Evolutionary conservation across 495 filamentous ascomycete species (phyloP).

Genomic region (Pseudevernia furfuracea): DNA sequence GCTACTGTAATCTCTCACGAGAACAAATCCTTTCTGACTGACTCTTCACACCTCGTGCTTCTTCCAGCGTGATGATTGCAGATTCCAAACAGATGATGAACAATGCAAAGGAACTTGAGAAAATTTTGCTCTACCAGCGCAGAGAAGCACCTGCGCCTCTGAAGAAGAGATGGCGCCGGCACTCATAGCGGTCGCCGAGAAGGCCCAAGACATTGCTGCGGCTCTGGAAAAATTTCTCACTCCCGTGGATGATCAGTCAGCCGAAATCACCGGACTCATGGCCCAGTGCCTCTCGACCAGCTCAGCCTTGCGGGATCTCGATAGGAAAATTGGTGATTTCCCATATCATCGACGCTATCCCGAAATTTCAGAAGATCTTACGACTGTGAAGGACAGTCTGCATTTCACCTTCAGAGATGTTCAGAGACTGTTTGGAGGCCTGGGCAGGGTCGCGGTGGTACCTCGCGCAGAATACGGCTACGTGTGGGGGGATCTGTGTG

Average conservation of each 20-base stretch:
- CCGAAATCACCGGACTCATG: constrained; percentile 49
- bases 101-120: background rate
- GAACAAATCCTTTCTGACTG: background rate
- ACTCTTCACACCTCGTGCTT: background rate
- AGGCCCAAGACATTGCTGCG: constrained; percentile 47
- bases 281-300: constrained; percentile 49
- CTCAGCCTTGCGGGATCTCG: constrained; percentile 41
- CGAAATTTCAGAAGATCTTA: constrained; percentile 39
- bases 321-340: constrained; percentile 32
- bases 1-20: constrained; percentile 11
- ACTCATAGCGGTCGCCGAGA: constrained; percentile 43
- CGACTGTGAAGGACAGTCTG: constrained; percentile 40
- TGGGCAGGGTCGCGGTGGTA: constrained; percentile 32
- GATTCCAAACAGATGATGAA: constrained; percentile 8
- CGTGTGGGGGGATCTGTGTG: constrained; percentile 46
- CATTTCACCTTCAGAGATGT: constrained; percentile 48
- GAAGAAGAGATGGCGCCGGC: constrained; percentile 32
- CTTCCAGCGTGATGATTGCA: background rate
- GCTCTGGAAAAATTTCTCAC: constrained; percentile 45
- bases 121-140: background rate
- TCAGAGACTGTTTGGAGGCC: constrained; percentile 41
- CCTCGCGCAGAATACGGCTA: constrained; percentile 37
- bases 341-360: constrained; percentile 33
- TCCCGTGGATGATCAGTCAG: constrained; percentile 44
- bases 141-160: constrained; percentile 4